Conservation (phyloP, 1,284 basidiomycete species). For the Volvariella volvacea region DNA sequence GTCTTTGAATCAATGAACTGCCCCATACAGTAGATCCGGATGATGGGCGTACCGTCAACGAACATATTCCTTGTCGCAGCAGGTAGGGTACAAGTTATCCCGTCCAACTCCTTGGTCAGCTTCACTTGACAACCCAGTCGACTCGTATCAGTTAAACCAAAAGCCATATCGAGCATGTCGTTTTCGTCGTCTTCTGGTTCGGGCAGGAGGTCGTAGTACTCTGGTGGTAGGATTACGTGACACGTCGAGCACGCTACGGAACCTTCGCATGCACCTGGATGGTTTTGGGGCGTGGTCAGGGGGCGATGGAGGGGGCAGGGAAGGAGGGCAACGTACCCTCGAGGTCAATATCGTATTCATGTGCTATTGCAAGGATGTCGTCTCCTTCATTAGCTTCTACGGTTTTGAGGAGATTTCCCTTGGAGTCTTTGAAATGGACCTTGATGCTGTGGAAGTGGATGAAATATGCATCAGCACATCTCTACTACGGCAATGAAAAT, state of each 20-base stretch:
- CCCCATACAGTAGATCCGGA: neutral
- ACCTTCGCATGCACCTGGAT: constrained; percentile 88
- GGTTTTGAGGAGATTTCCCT: constrained; percentile 78
- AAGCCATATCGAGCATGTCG: constrained; percentile 98
- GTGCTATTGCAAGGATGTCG: constrained; percentile 85
- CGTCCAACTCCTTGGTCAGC: constrained; percentile 79
- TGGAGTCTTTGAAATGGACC: constrained; percentile 85
- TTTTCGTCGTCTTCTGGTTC: constrained; percentile 98
- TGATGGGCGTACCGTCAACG: constrained; percentile 38
- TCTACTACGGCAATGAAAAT: constrained; percentile 5
- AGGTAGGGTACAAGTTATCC: constrained; percentile 82
- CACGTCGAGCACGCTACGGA: constrained; percentile 98
- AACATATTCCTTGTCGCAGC: constrained; percentile 97
- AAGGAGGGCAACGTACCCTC: constrained; percentile 74
- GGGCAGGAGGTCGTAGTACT: constrained; percentile 79
- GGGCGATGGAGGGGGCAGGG: constrained; percentile 4
- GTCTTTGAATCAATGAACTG: too few species aligned
- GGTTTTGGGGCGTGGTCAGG: constrained; percentile 3
- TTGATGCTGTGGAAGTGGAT: constrained; percentile 65
- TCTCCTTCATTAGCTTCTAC: constrained; percentile 94
- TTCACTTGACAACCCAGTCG: constrained; percentile 81
- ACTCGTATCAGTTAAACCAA: constrained; percentile 92
- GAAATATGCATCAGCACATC: constrained; percentile 4
- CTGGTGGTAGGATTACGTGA: constrained; percentile 84
- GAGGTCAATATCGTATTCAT: constrained; percentile 96